These are phyloP conservation scores for Taiwanofungus camphoratus DNA, from an alignment of 1,284 basidiomycete genomes.

Conservation along the genomic window DNA sequence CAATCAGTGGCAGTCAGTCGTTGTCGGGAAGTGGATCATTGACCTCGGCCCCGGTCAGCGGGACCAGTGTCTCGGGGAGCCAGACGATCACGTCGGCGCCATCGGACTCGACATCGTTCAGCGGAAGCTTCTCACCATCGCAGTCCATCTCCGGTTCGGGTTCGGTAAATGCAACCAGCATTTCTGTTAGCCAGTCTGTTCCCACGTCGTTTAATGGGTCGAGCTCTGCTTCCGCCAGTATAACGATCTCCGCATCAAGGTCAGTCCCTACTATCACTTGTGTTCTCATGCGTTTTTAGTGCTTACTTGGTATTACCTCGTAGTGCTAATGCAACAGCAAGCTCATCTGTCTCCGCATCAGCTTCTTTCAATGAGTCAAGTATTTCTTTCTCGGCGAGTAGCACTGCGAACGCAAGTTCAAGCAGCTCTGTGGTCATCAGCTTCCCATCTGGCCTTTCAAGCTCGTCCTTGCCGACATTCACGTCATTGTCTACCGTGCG, in stretches of 20 bases:
- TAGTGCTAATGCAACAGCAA: background rate
- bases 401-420: slow-evolving; percentile 2
- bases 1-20: background rate
- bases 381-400: too few relatives aligned
- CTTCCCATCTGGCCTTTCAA: slow-evolving; percentile 11
- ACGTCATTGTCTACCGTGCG: slow-evolving; percentile 21
- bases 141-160: background rate
- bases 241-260: background rate
- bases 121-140: too few relatives aligned
- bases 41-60: background rate
- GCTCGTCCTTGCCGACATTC: slow-evolving; percentile 9
- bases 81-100: slow-evolving; percentile 1
- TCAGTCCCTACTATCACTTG: background rate
- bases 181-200: background rate
- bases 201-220: background rate
- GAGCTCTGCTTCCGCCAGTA: background rate
- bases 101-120: too few relatives aligned
- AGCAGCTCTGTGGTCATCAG: slow-evolving; percentile 10
- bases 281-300: background rate
- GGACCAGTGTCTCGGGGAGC: too few relatives aligned
- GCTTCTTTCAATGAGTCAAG: too few relatives aligned
- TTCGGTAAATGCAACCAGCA: too few relatives aligned
- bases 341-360: slow-evolving; percentile 4
- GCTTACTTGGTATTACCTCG: background rate
- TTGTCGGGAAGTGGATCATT: background rate